Evolutionary conservation across 306 rosid species (phyloP).

Genomic region (Hippophae rhamnoides): DNA sequence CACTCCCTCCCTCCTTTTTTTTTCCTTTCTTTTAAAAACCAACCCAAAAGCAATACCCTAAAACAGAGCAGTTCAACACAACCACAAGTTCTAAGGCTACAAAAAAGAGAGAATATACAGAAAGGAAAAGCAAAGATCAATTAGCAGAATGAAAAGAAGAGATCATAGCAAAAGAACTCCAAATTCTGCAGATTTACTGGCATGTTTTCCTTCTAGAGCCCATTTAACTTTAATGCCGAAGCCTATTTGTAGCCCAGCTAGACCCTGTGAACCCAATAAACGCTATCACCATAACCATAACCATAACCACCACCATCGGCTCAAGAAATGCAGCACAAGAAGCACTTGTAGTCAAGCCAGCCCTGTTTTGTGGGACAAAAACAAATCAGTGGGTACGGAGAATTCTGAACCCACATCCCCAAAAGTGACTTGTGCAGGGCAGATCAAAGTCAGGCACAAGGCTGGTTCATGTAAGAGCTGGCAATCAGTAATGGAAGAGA

Average conservation of each 20-base stretch:
- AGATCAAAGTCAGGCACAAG: slow-evolving; percentile 71
- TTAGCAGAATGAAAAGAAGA: slow-evolving; percentile 37
- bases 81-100: slow-evolving; percentile 25
- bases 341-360: slow-evolving; percentile 31
- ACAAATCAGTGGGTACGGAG: slow-evolving; percentile 54
- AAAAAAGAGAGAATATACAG: slow-evolving; percentile 4
- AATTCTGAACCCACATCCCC: slow-evolving; percentile 82
- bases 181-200: slow-evolving; percentile 59
- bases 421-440: slow-evolving; percentile 88
- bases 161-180: slow-evolving; percentile 35
- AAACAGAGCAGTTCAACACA: slow-evolving; percentile 1
- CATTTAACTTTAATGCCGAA: slow-evolving; percentile 68
- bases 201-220: slow-evolving; percentile 81
- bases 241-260: slow-evolving; percentile 78
- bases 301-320: slow-evolving; percentile 19
- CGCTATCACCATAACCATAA: slow-evolving; percentile 27
- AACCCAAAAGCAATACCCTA: slow-evolving; percentile 10
- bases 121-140: not conserved
- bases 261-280: slow-evolving; percentile 43
- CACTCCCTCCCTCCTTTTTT: slow-evolving; percentile 13
- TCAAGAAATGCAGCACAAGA: slow-evolving; percentile 38
- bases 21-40: slow-evolving; percentile 41
- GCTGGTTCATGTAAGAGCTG: slow-evolving; percentile 51
- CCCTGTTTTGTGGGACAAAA: slow-evolving; percentile 66
- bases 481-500: slow-evolving; percentile 94